Conservation (phyloP, 1,139 yeast genomes). For the Geotrichum australiense region DNA sequence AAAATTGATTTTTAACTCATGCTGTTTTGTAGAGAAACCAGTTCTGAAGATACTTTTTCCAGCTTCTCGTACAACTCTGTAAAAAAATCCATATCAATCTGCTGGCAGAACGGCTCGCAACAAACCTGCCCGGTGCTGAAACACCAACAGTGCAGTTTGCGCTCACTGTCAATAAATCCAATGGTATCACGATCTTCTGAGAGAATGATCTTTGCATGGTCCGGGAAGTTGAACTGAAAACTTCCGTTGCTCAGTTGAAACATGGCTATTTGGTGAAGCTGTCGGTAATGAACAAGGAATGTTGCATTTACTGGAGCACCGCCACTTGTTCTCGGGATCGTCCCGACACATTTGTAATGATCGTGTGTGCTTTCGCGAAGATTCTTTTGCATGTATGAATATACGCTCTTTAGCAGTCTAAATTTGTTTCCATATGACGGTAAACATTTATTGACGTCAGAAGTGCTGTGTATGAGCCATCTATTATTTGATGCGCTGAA, state of each 20-base stretch:
- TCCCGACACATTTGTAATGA: constrained; percentile 4
- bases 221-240: constrained; percentile 89
- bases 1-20: background rate
- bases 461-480: constrained; percentile 11
- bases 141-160: constrained; percentile 57
- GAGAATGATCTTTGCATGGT: constrained; percentile 82
- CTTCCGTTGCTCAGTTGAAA: constrained; percentile 91
- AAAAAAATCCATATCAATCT: constrained; percentile 7
- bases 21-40: background rate
- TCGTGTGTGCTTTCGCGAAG: constrained; percentile 23
- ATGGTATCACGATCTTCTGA: constrained; percentile 69
- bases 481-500: constrained; percentile 9
- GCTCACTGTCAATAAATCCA: constrained; percentile 75
- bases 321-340: constrained; percentile 19
- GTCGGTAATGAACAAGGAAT: constrained; percentile 14
- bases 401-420: constrained; percentile 28
- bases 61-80: constrained; percentile 11
- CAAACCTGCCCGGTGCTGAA: constrained; percentile 13
- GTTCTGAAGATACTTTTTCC: background rate
- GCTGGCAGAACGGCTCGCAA: constrained; percentile 9
- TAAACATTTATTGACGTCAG: constrained; percentile 8
- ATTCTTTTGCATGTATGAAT: constrained; percentile 34
- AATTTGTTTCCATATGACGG: constrained; percentile 27
- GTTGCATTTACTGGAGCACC: background rate
- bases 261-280: constrained; percentile 43